These are phyloP conservation scores for Sclerotinia nivalis DNA, from an alignment of 2,329 filamentous ascomycete genomes.

Conservation along the genomic window DNA sequence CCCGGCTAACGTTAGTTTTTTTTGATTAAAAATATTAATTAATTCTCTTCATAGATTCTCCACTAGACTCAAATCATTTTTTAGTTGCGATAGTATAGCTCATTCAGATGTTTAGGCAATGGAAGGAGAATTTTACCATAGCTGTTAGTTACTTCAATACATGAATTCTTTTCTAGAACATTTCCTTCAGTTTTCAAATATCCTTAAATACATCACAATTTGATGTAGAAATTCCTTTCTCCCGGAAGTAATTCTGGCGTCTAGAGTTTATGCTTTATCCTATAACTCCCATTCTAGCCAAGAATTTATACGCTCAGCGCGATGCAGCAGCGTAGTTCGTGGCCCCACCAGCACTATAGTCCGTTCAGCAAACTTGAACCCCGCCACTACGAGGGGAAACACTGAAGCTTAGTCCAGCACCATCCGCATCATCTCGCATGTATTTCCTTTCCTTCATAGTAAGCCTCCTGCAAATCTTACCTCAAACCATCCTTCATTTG, in stretches of 20 bases:
- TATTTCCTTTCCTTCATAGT: too few relatives aligned
- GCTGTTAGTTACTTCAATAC: background rate
- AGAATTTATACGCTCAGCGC: constrained; percentile 27
- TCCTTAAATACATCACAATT: background rate
- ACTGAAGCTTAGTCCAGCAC: background rate
- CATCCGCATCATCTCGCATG: constrained; percentile 13
- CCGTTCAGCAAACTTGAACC: constrained; percentile 1
- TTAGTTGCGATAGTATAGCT: background rate
- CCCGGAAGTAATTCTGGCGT: constrained; percentile 6
- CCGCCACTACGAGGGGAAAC: background rate
- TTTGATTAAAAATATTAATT: background rate
- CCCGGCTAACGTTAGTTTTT: background rate
- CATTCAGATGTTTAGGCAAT: background rate
- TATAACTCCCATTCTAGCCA: constrained; percentile 8
- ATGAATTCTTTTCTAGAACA: background rate
- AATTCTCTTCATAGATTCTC: background rate
- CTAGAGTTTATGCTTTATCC: constrained; percentile 20
- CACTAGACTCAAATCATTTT: background rate
- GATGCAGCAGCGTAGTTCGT: constrained; percentile 17
- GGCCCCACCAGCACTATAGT: constrained; percentile 8
- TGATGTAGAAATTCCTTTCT: background rate
- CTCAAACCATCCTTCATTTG: too few relatives aligned
- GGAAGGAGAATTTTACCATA: background rate
- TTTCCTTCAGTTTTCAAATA: background rate
- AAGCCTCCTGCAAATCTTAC: too few relatives aligned